Percentiles rank a stretch among this genome's conserved stretches.
These are phyloP conservation scores for Penicillium turbatum DNA, from an alignment of 495 filamentous ascomycete genomes.

Conservation along the genomic window DNA sequence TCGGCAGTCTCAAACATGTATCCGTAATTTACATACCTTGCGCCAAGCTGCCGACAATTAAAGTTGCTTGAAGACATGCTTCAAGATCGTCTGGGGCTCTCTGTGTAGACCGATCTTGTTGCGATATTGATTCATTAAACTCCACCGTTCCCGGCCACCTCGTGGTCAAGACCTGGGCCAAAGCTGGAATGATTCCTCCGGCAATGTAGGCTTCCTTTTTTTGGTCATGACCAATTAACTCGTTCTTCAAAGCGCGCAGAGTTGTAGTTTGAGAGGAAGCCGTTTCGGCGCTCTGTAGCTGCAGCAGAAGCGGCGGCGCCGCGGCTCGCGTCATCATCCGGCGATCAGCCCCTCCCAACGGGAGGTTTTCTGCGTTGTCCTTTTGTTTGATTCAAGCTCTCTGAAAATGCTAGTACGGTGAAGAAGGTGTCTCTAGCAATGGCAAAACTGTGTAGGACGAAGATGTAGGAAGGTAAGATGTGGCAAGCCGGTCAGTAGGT, in stretches of 20 bases:
- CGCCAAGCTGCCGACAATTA: slow-evolving; percentile 77
- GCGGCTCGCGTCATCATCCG: slow-evolving; percentile 47
- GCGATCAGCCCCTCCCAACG: slow-evolving; percentile 32
- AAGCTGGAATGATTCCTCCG: slow-evolving; percentile 61
- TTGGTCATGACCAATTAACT: slow-evolving; percentile 82
- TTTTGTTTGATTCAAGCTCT: neutral
- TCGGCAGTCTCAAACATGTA: neutral
- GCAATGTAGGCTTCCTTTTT: slow-evolving; percentile 74
- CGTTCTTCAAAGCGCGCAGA: slow-evolving; percentile 76
- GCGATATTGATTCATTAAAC: slow-evolving; percentile 28
- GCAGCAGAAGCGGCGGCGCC: slow-evolving; percentile 53
- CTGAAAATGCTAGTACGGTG: neutral
- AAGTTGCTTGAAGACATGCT: slow-evolving; percentile 70
- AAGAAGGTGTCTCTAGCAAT: neutral
- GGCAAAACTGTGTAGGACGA: neutral
- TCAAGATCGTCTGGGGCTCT: slow-evolving; percentile 52
- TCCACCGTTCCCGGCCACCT: slow-evolving; percentile 33
- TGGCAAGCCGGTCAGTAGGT: slow-evolving; percentile 3
- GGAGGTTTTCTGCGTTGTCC: slow-evolving; percentile 1
- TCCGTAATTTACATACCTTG: slow-evolving; percentile 55
- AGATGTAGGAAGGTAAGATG: neutral
- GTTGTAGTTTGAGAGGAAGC: slow-evolving; percentile 57
- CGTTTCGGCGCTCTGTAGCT: slow-evolving; percentile 58
- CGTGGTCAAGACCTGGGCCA: slow-evolving; percentile 57
- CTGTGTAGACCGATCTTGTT: slow-evolving; percentile 13